Base-by-base conservation (phyloP, 495 filamentous ascomycete species). In the Usnea hakonensis region DNA sequence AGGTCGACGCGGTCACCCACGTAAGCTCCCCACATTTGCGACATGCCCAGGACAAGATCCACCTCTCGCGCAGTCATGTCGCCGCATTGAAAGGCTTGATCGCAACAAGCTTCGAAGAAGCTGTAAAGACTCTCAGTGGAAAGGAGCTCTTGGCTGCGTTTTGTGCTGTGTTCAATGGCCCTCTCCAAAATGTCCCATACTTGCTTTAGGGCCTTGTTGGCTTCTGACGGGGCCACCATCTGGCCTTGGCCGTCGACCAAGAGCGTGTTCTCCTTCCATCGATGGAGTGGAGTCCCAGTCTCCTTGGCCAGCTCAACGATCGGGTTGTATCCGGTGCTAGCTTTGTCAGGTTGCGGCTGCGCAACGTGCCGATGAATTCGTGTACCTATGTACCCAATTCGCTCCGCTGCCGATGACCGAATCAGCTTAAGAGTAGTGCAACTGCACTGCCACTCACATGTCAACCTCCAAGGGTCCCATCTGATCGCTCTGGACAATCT, bases 11-110 rank as follows among this genome's bases (percentile, higher is more conserved):
- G 78, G 55, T 87, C 89, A n/a, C 92, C 92, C 21, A 96, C 87
- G 72, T 93, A 95, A 4, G 85, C 82, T 2, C 91, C 92, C 92
- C 92, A 97, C 59, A 89, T 77, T 62, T 86, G 81, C n/a, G 84
- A 79, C 69, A 88, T 77, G 59, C 87, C 81, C 19, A 90, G 72
- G 1, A 90, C 70, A 5, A 77, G 68, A 46, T 82, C 75, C 57
- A 82, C 78, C 64, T 81, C 80, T 30, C 41, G 33, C 38, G 26
- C 21, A 28, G 48, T 40, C 50, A 55, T 57, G 23, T 43, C 50
- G 41, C 48, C 48, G 69, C 68, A 5, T 73, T 79, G 19, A 83
- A 80, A 2, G 74, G 74, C 52, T 83, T 76, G 72, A 3, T 69
- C 57, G 0, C 89, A 73, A 63, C 85, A 83, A 62, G 85, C 80